Percentiles rank a stretch among this genome's conserved stretches.
phyloP scores from a whole-genome alignment of 108 stramenopile genomes.

The Poteriospumella lacustris region DNA sequence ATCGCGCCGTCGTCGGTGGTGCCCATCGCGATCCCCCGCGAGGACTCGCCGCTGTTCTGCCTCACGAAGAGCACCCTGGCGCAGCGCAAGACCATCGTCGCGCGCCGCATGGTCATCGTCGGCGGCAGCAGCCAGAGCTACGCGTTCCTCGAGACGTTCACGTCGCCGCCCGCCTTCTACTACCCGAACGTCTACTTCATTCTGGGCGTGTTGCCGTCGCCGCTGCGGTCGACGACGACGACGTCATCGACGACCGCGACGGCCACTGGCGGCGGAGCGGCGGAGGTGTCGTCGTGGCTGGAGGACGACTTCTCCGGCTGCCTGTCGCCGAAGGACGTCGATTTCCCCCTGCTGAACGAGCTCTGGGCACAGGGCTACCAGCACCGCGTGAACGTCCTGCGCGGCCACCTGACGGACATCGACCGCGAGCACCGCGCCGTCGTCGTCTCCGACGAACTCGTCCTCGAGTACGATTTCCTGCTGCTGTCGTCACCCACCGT shows the following conservation, averaged over 20 bases:
- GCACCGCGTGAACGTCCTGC: not conserved
- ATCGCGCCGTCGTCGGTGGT: too few species aligned
- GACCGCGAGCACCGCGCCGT: constrained; percentile 19
- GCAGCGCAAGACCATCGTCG: not conserved
- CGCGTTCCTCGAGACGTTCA: not conserved
- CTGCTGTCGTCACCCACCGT: not conserved
- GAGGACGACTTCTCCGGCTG: constrained; percentile 3
- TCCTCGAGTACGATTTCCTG: constrained; percentile 22
- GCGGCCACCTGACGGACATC: constrained; percentile 8
- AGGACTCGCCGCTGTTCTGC: not conserved
- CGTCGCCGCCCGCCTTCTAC: not conserved
- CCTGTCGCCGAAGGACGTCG: constrained; percentile 5
- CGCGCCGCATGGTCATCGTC: not conserved
- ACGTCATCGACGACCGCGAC: not conserved
- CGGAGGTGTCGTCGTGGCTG: too few species aligned
- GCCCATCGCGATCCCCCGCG: too few species aligned
- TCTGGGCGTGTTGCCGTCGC: not conserved
- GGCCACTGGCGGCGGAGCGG: too few species aligned
- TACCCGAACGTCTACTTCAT: constrained; percentile 17
- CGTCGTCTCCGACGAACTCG: constrained; percentile 13
- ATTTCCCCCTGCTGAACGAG: not conserved
- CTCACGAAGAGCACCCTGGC: not conserved
- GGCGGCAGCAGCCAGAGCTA: not conserved
- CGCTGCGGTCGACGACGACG: not conserved
- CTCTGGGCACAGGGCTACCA: not conserved